phyloP scores from a whole-genome alignment of 768 basidiomycete species.

The Suillus luteus region DNA sequence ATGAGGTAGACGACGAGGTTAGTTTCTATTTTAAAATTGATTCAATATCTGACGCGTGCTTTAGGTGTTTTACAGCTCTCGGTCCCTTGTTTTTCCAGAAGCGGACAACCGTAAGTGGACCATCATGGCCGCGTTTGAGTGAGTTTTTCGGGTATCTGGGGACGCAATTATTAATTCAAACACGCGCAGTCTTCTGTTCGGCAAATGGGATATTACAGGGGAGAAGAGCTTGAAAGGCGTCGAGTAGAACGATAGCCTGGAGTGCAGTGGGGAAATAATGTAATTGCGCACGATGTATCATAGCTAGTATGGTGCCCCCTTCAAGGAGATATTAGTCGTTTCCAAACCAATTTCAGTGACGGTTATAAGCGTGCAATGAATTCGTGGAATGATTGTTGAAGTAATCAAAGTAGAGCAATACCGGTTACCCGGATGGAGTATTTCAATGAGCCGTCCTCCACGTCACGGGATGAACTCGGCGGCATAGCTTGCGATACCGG shows the following conservation, averaged over 20 bases:
- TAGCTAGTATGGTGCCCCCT: not conserved
- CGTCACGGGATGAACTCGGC: constrained; percentile 5
- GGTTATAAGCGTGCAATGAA: not conserved
- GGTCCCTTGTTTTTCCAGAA: constrained; percentile 91
- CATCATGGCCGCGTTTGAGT: constrained; percentile 92
- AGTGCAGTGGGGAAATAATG: not conserved
- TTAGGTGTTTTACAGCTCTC: constrained; percentile 90
- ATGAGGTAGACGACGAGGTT: constrained; percentile 98
- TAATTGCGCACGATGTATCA: not conserved
- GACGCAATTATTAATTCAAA: not conserved
- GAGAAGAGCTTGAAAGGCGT: constrained; percentile 20
- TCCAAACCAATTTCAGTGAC: not conserved
- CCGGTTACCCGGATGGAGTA: too few species aligned
- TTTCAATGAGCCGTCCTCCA: not conserved
- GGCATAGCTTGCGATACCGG: not conserved
- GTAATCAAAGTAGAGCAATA: not conserved
- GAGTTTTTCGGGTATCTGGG: constrained; percentile 33
- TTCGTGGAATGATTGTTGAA: not conserved
- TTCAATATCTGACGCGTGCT: constrained; percentile 11
- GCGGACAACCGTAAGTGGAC: constrained; percentile 98
- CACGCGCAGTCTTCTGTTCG: constrained; percentile 38
- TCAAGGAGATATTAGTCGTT: not conserved
- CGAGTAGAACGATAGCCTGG: not conserved
- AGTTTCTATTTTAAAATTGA: constrained; percentile 12
- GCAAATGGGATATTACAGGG: constrained; percentile 44